Conservation (phyloP, 176 grass and related monocot genomes). For the Musa troglodytarum region DNA sequence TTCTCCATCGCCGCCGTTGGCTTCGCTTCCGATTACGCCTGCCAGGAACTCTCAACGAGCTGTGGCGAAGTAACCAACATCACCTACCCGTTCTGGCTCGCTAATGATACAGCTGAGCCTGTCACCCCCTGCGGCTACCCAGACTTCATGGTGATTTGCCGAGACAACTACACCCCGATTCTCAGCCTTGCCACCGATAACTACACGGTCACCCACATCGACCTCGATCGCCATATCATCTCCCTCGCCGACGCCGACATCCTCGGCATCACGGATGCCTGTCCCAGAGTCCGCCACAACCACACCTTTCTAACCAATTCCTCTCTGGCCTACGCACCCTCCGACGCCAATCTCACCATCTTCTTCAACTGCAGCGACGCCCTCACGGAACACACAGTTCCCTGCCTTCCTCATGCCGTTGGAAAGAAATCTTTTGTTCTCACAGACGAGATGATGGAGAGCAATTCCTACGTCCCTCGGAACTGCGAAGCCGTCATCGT, state of each 20-base stretch:
- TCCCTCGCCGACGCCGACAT: neutral
- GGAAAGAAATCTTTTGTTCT: neutral
- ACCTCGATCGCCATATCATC: neutral
- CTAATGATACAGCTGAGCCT: rapidly evolving
- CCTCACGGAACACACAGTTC: rapidly evolving
- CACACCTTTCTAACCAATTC: too few relatives aligned
- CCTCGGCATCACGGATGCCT: neutral
- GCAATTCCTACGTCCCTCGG: too few relatives aligned
- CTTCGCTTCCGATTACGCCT: neutral
- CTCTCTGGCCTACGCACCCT: neutral
- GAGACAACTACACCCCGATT: neutral
- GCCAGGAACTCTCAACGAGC: neutral
- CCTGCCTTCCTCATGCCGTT: neutral
- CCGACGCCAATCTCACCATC: conserved; percentile 1
- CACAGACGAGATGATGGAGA: neutral
- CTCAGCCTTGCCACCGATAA: neutral
- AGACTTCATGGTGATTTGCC: neutral
- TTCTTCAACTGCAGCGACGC: neutral
- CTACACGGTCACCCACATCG: neutral
- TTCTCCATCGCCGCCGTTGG: neutral
- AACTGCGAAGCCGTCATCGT: neutral
- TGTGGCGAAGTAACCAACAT: neutral
- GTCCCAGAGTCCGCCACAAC: neutral
- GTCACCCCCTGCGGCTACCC: neutral
- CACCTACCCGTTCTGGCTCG: conserved; percentile 8